These are phyloP conservation scores for Albugo candida DNA, from an alignment of 352 stramenopile genomes.

Conservation along the genomic window DNA sequence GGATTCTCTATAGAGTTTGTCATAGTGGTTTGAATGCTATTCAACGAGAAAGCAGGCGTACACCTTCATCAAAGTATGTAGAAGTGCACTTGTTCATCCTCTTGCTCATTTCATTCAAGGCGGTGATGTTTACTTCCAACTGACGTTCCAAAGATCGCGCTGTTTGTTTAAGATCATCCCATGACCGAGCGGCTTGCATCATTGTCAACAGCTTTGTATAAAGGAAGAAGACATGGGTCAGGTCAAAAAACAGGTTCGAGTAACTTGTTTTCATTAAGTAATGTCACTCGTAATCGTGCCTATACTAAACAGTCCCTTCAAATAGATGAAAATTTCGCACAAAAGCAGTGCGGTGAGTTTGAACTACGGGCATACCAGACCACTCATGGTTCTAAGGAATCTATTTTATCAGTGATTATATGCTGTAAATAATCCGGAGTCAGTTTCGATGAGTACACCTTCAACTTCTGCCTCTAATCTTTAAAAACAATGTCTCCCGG, in stretches of 20 bases:
- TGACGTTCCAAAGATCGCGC: slow-evolving; percentile 50
- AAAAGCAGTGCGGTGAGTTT: no score
- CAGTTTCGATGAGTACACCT: no score
- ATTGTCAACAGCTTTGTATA: slow-evolving; percentile 16
- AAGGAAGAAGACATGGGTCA: not conserved
- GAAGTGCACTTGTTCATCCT: slow-evolving; percentile 14
- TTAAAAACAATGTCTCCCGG: slow-evolving; percentile 75
- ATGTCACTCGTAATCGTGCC: no score
- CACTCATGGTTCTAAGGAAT: no score
- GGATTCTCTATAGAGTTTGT: slow-evolving; percentile 35
- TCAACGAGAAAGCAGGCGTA: not conserved
- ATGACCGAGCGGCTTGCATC: slow-evolving; percentile 37
- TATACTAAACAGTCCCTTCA: no score
- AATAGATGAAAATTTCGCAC: no score
- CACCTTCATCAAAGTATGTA: slow-evolving; percentile 45
- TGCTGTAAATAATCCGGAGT: no score
- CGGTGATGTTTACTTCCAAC: slow-evolving; percentile 65
- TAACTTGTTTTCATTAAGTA: no score
- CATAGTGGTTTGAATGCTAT: not conserved
- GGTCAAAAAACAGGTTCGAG: no score
- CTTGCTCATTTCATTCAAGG: slow-evolving; percentile 43
- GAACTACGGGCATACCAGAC: no score
- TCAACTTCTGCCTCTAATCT: slow-evolving; percentile 71
- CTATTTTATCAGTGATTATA: no score
- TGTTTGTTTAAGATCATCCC: slow-evolving; percentile 54